phyloP scores from a whole-genome alignment of 2,329 filamentous ascomycete species.

The Fusarium marasasianum region DNA sequence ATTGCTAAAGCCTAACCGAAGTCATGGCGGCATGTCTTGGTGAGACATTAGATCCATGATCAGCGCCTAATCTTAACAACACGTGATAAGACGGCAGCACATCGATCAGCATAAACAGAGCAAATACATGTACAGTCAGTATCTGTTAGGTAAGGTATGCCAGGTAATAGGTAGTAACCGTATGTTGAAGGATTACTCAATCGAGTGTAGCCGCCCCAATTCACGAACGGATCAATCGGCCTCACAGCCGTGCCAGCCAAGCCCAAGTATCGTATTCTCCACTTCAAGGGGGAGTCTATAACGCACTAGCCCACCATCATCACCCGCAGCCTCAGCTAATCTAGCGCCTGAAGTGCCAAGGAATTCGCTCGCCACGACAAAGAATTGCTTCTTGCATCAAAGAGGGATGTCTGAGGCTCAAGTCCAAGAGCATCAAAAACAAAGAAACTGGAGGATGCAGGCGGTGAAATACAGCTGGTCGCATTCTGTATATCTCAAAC shows the following conservation, averaged over 20 bases:
- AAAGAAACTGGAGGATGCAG: background rate
- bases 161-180: background rate
- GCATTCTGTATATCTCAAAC: background rate
- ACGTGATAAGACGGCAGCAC: background rate
- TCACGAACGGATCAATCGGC: conserved; percentile 28
- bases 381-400: conserved; percentile 17
- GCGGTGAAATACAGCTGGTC: background rate
- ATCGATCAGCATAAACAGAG: background rate
- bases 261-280: conserved; percentile 12
- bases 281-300: conserved; percentile 25
- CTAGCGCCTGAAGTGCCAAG: conserved; percentile 19
- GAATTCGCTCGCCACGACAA: conserved; percentile 14
- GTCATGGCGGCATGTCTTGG: conserved; percentile 13
- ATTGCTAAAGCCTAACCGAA: conserved; percentile 1
- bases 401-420: background rate
- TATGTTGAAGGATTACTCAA: background rate
- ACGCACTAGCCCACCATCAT: background rate
- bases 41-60: conserved; percentile 15
- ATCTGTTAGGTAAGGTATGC: background rate
- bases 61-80: conserved; percentile 9
- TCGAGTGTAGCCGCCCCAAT: background rate
- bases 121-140: background rate
- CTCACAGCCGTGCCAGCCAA: conserved; percentile 21
- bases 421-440: background rate
- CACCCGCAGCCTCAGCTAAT: conserved; percentile 20